Evolutionary conservation across 495 filamentous ascomycete species (phyloP).

Genomic region (Xylaria palmicola): DNA sequence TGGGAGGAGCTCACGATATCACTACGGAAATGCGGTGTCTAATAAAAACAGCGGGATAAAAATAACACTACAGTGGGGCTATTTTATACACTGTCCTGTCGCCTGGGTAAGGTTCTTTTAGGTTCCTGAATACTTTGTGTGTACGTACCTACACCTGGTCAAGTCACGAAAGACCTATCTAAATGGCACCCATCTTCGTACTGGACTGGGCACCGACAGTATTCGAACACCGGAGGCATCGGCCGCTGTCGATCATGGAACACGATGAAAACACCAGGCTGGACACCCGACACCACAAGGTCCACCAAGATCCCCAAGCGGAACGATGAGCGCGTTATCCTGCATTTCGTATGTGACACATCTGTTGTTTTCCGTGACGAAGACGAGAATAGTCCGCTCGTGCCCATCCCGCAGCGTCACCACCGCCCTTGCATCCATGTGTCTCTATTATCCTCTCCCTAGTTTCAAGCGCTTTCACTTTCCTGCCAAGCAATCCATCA

Average conservation of each 20-base stretch:
- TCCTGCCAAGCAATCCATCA: neutral
- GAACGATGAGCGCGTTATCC: slow-evolving; percentile 67
- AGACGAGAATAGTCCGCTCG: neutral
- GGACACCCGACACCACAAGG: slow-evolving; percentile 24
- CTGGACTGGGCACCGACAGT: neutral
- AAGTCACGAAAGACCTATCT: neutral
- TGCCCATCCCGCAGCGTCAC: neutral
- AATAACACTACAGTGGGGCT: neutral
- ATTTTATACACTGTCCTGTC: neutral
- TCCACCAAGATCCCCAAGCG: slow-evolving; percentile 43
- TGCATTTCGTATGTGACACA: slow-evolving; percentile 68
- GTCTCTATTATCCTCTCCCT: too few relatives aligned
- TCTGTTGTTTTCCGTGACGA: neutral
- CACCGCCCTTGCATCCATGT: too few relatives aligned
- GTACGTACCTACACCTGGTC: too few relatives aligned
- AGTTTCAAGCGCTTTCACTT: too few relatives aligned
- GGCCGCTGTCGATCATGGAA: slow-evolving; percentile 22
- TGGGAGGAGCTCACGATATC: neutral
- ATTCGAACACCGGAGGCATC: too few relatives aligned
- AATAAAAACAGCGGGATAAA: neutral
- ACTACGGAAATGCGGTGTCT: too few relatives aligned
- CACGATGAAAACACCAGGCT: slow-evolving; percentile 25
- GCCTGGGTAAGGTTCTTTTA: too few relatives aligned
- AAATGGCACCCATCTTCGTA: neutral
- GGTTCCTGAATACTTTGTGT: too few relatives aligned